phyloP scores from a whole-genome alignment of 2,329 filamentous ascomycete species.

The Bipolaris victoriae region DNA sequence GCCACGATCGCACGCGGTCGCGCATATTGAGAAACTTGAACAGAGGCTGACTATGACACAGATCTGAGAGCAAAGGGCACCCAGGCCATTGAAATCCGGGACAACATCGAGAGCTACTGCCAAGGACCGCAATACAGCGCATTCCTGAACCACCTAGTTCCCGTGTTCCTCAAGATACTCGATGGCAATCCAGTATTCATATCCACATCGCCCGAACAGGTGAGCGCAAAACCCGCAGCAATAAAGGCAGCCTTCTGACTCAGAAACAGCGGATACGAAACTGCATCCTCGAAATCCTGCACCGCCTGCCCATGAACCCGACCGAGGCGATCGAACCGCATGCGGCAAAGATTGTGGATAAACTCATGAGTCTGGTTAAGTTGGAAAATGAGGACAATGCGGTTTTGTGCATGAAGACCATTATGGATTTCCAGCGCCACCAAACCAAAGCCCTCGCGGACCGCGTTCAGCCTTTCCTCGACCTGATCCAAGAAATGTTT shows the following conservation, averaged over 20 bases:
- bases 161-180: conserved; percentile 84
- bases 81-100: conserved; percentile 83
- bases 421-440: conserved; percentile 94
- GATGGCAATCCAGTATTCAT: conserved; percentile 88
- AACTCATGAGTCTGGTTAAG: conserved; percentile 85
- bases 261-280: conserved; percentile 78
- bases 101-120: conserved; percentile 89
- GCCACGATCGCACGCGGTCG: conserved; percentile 2
- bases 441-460: conserved; percentile 81
- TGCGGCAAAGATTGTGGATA: conserved; percentile 85
- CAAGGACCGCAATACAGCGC: conserved; percentile 75
- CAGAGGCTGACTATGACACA: conserved; percentile 50
- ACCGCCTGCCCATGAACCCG: conserved; percentile 78
- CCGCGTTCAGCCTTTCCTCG: conserved; percentile 87
- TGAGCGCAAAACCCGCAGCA: conserved; percentile 51
- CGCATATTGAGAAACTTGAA: background rate
- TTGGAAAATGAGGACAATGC: conserved; percentile 99
- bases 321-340: conserved; percentile 85
- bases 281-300: conserved; percentile 91
- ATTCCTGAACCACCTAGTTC: conserved; percentile 88
- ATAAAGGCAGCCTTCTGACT: conserved; percentile 18
- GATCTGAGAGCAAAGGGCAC: conserved; percentile 83
- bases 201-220: conserved; percentile 88
- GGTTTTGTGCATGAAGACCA: conserved; percentile 96
- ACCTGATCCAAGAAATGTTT: conserved; percentile 94